Percentiles rank a stretch among this genome's conserved stretches.
These are phyloP conservation scores for Thermomucor indicae-seudaticae DNA, from an alignment of 371 early-diverging fungal genomes.

Conservation along the genomic window DNA sequence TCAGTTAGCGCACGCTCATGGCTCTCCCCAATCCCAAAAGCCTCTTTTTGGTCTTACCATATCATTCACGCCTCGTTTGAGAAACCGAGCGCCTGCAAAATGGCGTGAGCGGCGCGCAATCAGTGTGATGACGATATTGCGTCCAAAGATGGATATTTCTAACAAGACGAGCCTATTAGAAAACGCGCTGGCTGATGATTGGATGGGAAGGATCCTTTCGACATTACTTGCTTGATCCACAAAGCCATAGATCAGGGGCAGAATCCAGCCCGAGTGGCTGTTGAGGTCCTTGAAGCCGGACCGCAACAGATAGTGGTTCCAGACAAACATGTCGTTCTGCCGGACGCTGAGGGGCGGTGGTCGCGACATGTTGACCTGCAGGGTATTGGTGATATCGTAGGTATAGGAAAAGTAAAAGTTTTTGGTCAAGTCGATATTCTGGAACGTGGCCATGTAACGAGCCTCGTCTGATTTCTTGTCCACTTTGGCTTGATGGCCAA, in stretches of 20 bases:
- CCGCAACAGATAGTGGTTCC: constrained; percentile 86
- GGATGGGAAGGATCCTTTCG: neutral
- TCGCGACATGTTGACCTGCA: constrained; percentile 85
- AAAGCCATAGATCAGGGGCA: constrained; percentile 94
- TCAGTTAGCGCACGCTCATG: too few relatives aligned
- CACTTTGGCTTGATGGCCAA: constrained; percentile 60
- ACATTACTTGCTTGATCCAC: constrained; percentile 87
- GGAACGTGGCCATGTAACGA: constrained; percentile 75
- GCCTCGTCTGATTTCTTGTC: constrained; percentile 82
- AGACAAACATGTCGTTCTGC: constrained; percentile 89
- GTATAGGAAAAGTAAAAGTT: constrained; percentile 93
- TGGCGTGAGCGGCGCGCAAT: constrained; percentile 93
- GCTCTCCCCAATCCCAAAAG: too few relatives aligned
- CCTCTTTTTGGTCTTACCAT: constrained; percentile 37
- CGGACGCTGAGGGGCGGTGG: constrained; percentile 10
- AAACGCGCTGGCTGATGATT: neutral
- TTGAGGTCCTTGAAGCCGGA: constrained; percentile 65
- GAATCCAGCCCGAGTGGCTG: constrained; percentile 76
- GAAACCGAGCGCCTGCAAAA: constrained; percentile 97
- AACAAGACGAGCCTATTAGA: neutral
- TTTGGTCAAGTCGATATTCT: constrained; percentile 78
- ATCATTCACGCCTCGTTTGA: constrained; percentile 95
- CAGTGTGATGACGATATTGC: constrained; percentile 84
- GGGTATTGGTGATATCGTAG: constrained; percentile 88
- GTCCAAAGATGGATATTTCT: constrained; percentile 78